phyloP scores from a whole-genome alignment of 768 basidiomycete species.

The Rhizopogon vulgaris region DNA sequence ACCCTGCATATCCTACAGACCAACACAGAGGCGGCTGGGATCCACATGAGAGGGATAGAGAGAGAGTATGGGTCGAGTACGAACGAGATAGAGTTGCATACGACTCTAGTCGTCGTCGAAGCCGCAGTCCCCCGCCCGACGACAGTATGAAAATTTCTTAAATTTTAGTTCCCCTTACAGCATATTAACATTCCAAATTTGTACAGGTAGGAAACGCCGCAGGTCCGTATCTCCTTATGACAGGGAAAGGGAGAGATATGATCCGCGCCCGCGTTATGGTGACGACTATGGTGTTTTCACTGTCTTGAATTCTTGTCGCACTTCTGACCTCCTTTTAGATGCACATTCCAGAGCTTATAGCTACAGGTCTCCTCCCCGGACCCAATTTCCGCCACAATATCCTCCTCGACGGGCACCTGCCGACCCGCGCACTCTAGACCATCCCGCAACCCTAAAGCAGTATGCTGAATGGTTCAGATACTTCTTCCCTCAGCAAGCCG shows the following conservation, averaged over 20 bases:
- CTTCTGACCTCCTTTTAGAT: conserved; percentile 35
- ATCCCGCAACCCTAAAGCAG: conserved; percentile 75
- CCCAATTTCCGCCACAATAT: conserved; percentile 40
- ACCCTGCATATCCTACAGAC: conserved; percentile 50
- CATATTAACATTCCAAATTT: conserved; percentile 6
- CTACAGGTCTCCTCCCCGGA: conserved; percentile 59
- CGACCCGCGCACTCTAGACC: conserved; percentile 78
- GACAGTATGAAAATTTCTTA: conserved; percentile 41
- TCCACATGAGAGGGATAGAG: conserved; percentile 52
- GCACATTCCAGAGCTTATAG: conserved; percentile 58
- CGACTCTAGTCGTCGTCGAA: conserved; percentile 66
- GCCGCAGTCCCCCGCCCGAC: conserved; percentile 68
- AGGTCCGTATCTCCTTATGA: conserved; percentile 73
- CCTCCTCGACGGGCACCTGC: conserved; percentile 56
- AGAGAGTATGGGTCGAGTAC: conserved; percentile 56
- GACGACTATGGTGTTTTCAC: conserved; percentile 70
- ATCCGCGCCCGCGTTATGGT: conserved; percentile 73
- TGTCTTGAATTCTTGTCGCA: not conserved
- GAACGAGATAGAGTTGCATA: conserved; percentile 66
- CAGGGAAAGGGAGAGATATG: conserved; percentile 76
- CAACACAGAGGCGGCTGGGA: conserved; percentile 65
- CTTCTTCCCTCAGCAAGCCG: conserved; percentile 66
- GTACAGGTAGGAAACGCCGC: conserved; percentile 66
- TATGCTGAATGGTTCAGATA: conserved; percentile 87
- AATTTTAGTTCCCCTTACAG: conserved; percentile 6